Evolutionary conservation across 164 flowering plant genomes (phyloP).

Genomic region (Nymphaea colorata): DNA sequence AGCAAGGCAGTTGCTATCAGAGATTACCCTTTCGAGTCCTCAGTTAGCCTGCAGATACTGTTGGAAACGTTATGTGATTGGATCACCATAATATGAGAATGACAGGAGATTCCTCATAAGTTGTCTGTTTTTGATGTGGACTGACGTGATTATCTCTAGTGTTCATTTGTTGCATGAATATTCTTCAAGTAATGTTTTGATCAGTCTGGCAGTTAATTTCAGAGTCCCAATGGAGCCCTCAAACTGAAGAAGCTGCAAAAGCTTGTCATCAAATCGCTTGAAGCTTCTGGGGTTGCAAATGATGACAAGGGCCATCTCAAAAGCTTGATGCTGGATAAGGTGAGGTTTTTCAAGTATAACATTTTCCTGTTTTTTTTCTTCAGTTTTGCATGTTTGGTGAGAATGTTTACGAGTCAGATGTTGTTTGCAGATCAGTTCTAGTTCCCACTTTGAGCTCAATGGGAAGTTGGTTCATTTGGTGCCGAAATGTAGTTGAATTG

Average conservation of each 20-base stretch:
- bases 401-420: not conserved
- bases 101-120: too few species aligned
- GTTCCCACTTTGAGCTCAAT: not conserved
- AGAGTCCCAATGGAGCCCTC: constrained; percentile 52
- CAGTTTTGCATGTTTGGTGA: not conserved
- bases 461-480: not conserved
- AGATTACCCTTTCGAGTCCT: too few species aligned
- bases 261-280: constrained; percentile 39
- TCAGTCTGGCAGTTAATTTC: constrained; percentile 2
- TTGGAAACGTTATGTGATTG: too few species aligned
- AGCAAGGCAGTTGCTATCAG: too few species aligned
- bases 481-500: not conserved
- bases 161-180: too few species aligned
- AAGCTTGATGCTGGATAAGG: constrained; percentile 44
- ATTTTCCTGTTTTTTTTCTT: not conserved
- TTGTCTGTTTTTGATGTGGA: too few species aligned
- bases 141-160: too few species aligned
- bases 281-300: constrained; percentile 35
- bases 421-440: not conserved
- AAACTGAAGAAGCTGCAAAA: constrained; percentile 55
- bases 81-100: too few species aligned
- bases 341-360: constrained; percentile 3
- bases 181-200: not conserved
- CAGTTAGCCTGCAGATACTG: too few species aligned
- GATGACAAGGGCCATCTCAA: constrained; percentile 30